phyloP scores from a whole-genome alignment of 2,329 filamentous ascomycete genomes.

The Apiospora malaysiana region DNA sequence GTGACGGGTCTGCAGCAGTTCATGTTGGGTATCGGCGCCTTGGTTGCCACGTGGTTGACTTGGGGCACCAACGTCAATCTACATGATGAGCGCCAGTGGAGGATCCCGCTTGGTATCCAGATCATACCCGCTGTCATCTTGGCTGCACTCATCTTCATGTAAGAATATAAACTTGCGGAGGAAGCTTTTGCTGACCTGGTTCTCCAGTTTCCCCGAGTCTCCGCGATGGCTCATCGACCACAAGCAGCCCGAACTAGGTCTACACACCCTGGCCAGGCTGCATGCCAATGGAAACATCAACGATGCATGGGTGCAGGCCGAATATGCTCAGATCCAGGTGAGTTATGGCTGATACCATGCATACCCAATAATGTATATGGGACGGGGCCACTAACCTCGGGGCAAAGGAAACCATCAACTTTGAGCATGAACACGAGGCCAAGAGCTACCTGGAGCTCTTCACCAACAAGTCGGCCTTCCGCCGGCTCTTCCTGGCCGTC shows the following conservation, averaged over 20 bases:
- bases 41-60: slow-evolving; percentile 75
- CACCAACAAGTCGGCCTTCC: slow-evolving; percentile 68
- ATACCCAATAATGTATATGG: background rate
- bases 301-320: slow-evolving; percentile 74
- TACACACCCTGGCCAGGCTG: slow-evolving; percentile 70
- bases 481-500: slow-evolving; percentile 72
- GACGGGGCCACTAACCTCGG: background rate
- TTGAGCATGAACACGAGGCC: slow-evolving; percentile 71
- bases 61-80: slow-evolving; percentile 58
- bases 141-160: slow-evolving; percentile 68
- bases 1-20: slow-evolving; percentile 81
- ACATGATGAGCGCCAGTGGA: slow-evolving; percentile 48
- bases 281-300: slow-evolving; percentile 71
- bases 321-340: slow-evolving; percentile 74
- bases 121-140: slow-evolving; percentile 69
- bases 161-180: background rate
- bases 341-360: slow-evolving; percentile 33
- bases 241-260: slow-evolving; percentile 66
- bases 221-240: slow-evolving; percentile 79
- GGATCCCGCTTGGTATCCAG: slow-evolving; percentile 72
- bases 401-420: slow-evolving; percentile 54
- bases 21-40: slow-evolving; percentile 78
- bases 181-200: background rate
- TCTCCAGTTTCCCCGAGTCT: slow-evolving; percentile 66
- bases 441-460: slow-evolving; percentile 76